Conservation (phyloP, 2,329 filamentous ascomycete genomes). For the Alternaria sp. region DNA sequence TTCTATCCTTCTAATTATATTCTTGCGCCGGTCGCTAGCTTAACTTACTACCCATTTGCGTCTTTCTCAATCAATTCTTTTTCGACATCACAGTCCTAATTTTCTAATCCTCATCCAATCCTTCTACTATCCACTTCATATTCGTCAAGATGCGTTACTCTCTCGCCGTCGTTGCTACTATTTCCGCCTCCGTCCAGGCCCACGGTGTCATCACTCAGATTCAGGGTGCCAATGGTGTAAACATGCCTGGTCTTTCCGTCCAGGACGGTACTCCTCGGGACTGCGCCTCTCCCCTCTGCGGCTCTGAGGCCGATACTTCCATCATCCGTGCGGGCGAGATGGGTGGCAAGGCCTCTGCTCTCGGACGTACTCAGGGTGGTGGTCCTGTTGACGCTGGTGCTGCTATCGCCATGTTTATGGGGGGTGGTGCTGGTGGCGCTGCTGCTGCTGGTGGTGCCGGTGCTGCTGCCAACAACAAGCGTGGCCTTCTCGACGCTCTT, state of each 20-base stretch:
- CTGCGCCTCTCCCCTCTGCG: conserved; percentile 68
- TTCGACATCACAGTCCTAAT: background rate
- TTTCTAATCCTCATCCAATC: background rate
- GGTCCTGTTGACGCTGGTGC: conserved; percentile 55
- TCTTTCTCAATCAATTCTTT: conserved; percentile 7
- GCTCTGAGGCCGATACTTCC: conserved; percentile 73
- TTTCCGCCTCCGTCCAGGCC: conserved; percentile 60
- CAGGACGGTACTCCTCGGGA: conserved; percentile 73
- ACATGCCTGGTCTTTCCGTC: conserved; percentile 69
- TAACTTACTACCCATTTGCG: conserved; percentile 27
- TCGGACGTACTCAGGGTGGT: conserved; percentile 70
- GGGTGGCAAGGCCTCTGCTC: conserved; percentile 62
- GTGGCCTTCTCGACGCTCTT: conserved; percentile 40
- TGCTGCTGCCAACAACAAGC: conserved; percentile 22
- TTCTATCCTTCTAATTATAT: conserved; percentile 41
- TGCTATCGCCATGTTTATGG: conserved; percentile 20
- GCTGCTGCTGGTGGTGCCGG: conserved; percentile 62
- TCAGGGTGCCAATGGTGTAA: conserved; percentile 68
- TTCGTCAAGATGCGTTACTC: conserved; percentile 60
- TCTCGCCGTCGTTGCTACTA: conserved; percentile 57
- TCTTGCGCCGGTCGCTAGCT: conserved; percentile 51
- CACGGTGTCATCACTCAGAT: conserved; percentile 67
- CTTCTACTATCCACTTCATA: conserved; percentile 18
- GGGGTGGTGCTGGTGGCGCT: conserved; percentile 30
- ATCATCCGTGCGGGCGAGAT: conserved; percentile 72